These are phyloP conservation scores for Heterobasidion irregulare DNA, from an alignment of 1,284 basidiomycete genomes.

Conservation along the genomic window DNA sequence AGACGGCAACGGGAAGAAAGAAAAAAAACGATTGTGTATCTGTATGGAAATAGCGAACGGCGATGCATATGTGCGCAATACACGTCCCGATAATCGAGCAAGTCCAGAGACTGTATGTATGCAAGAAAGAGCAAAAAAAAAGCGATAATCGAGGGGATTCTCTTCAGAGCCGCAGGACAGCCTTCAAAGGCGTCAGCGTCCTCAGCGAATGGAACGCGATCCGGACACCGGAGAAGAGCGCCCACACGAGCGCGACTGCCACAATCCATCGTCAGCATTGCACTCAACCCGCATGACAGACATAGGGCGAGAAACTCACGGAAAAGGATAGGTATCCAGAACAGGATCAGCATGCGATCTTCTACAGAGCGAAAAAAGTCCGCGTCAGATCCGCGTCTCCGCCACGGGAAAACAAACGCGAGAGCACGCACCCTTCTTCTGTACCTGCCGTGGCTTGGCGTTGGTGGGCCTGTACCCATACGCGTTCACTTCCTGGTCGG, in stretches of 20 bases:
- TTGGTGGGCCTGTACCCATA: slow-evolving; percentile 54
- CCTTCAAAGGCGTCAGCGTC: slow-evolving; percentile 40
- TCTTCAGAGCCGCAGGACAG: slow-evolving; percentile 27
- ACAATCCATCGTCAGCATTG: slow-evolving; percentile 10
- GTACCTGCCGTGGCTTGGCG: slow-evolving; percentile 41
- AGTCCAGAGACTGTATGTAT: not conserved
- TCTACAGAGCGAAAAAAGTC: slow-evolving; percentile 34
- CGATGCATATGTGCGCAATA: no score
- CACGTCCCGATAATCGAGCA: no score
- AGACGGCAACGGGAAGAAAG: no score
- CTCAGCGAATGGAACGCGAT: slow-evolving; percentile 47
- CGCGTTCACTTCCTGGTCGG: slow-evolving; percentile 58
- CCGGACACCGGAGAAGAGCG: slow-evolving; percentile 47
- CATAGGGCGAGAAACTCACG: slow-evolving; percentile 36
- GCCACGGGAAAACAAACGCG: not conserved
- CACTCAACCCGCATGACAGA: slow-evolving; percentile 1
- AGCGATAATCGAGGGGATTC: not conserved
- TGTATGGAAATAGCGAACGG: no score
- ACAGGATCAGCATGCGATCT: slow-evolving; percentile 87
- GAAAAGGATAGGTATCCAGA: slow-evolving; percentile 90
- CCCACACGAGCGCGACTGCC: slow-evolving; percentile 64
- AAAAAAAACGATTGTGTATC: no score
- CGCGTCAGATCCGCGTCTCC: slow-evolving; percentile 6
- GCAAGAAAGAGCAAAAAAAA: not conserved
- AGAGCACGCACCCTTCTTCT: slow-evolving; percentile 61